phyloP scores from a whole-genome alignment of 176 grass and related monocot genomes.

The Musa troglodytarum region DNA sequence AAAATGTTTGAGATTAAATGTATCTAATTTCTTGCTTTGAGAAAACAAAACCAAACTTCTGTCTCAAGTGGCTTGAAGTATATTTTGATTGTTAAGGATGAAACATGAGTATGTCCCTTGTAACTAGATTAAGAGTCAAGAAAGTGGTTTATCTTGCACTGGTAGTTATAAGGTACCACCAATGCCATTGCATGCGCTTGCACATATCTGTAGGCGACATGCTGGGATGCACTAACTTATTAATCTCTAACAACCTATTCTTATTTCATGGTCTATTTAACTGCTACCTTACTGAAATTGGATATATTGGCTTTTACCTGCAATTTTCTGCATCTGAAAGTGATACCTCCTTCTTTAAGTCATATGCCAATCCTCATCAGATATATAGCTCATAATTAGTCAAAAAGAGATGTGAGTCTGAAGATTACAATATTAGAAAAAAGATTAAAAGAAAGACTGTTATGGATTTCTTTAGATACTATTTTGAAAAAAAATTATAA shows the following conservation, averaged over 20 bases:
- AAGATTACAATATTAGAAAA: no score
- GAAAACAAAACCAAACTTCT: background rate
- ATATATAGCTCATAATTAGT: no score
- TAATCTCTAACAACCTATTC: background rate
- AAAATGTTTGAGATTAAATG: background rate
- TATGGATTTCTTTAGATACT: no score
- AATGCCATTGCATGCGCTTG: background rate
- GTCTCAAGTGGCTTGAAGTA: background rate
- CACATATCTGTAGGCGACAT: background rate
- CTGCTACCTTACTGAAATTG: background rate
- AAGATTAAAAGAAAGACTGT: no score
- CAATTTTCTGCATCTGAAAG: no score
- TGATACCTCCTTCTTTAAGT: background rate
- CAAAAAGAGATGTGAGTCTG: no score
- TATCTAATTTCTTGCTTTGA: background rate
- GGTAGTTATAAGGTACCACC: no score
- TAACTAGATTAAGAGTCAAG: background rate
- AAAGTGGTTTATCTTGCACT: no score
- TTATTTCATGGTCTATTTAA: background rate
- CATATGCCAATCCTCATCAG: background rate
- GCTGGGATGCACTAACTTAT: background rate
- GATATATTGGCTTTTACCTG: no score
- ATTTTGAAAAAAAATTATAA: background rate
- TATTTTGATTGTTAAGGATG: background rate
- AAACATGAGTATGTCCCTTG: background rate